Evolutionary conservation across 768 basidiomycete genomes (phyloP).

Genomic region (Pholiota conissans): DNA sequence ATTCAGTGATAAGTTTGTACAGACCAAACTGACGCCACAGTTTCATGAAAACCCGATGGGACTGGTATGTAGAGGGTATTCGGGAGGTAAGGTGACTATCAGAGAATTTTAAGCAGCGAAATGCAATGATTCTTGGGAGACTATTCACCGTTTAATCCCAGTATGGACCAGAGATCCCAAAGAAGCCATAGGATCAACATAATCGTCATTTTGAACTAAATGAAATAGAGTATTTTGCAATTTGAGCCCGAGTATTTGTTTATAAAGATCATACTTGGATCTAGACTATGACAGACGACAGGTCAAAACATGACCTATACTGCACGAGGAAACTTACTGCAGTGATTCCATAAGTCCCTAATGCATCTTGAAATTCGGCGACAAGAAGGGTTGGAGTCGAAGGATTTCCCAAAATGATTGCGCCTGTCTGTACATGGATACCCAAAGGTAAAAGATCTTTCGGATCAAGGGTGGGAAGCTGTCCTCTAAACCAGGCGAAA

Average conservation of each 20-base stretch:
- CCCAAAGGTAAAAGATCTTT: constrained; percentile 88
- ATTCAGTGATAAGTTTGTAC: constrained; percentile 37
- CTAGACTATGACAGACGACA: constrained; percentile 53
- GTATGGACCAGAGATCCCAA: constrained; percentile 65
- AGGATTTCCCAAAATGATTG: constrained; percentile 81
- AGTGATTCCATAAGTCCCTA: constrained; percentile 80
- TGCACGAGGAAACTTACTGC: constrained; percentile 42
- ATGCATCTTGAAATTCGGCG: constrained; percentile 73
- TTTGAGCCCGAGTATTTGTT: constrained; percentile 70
- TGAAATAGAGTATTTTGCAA: constrained; percentile 67
- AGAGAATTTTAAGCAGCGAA: not conserved
- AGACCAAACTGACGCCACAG: constrained; percentile 57
- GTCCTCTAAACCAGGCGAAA: constrained; percentile 52
- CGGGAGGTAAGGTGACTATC: constrained; percentile 31
- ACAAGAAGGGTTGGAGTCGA: constrained; percentile 85
- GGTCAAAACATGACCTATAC: constrained; percentile 8
- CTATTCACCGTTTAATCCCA: constrained; percentile 48
- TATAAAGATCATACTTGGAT: constrained; percentile 82
- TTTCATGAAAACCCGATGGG: constrained; percentile 42
- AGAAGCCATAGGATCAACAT: constrained; percentile 61
- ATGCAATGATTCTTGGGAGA: not conserved
- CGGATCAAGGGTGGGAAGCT: constrained; percentile 72
- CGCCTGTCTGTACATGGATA: constrained; percentile 74
- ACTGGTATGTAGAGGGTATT: constrained; percentile 32
- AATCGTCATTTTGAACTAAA: constrained; percentile 76